phyloP scores from a whole-genome alignment of 305 asterid genomes.

The Stenogyne calaminthoides region DNA sequence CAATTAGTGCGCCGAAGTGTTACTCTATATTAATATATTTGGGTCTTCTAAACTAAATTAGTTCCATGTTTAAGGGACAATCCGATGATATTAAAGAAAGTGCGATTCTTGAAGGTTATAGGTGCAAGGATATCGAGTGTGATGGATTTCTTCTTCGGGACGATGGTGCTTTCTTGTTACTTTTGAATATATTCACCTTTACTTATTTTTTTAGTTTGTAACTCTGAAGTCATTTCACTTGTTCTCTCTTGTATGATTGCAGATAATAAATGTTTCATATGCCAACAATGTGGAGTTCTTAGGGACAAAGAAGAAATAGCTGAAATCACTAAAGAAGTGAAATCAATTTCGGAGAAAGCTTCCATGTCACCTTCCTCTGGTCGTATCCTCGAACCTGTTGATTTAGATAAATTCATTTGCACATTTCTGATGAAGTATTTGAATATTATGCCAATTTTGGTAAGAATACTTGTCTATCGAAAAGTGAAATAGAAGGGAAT shows the following conservation, averaged over 20 bases:
- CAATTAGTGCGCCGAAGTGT: not conserved
- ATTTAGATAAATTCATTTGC: not conserved
- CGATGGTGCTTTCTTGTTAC: conserved; percentile 48
- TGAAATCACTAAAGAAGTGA: conserved; percentile 46
- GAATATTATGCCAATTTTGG: not conserved
- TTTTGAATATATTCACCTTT: conserved; percentile 20
- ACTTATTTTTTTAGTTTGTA: conserved; percentile 9
- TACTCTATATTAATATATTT: not conserved
- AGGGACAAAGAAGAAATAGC: conserved; percentile 75
- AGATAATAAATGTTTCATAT: conserved; percentile 74
- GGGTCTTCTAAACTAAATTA: conserved; percentile 22
- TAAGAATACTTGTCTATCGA: not conserved
- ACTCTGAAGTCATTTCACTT: conserved; percentile 21
- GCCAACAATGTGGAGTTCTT: conserved; percentile 85
- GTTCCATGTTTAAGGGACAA: conserved; percentile 59
- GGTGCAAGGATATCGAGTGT: conserved; percentile 68
- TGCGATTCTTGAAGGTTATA: conserved; percentile 89
- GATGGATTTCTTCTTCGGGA: conserved; percentile 74
- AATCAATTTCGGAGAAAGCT: conserved; percentile 59
- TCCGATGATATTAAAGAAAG: conserved; percentile 81
- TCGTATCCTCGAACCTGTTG: conserved; percentile 59
- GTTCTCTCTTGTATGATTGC: conserved; percentile 32
- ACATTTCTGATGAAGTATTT: not conserved
- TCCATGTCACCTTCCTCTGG: conserved; percentile 53
- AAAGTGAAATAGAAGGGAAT: conserved; percentile 4